Conservation (phyloP, 2,329 filamentous ascomycete species). For the Blastomyces gilchristii region DNA sequence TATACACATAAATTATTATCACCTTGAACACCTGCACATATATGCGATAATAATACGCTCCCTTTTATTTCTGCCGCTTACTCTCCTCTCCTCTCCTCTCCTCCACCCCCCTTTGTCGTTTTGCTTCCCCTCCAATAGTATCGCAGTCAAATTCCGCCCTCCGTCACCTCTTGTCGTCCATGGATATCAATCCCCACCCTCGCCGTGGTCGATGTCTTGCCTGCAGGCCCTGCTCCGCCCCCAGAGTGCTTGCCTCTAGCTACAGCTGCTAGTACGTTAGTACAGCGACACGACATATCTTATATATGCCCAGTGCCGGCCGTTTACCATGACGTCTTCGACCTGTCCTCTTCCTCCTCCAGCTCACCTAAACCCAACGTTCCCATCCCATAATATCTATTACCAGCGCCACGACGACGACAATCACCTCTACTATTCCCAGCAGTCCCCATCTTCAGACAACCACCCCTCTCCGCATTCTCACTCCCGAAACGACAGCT, state of each 20-base stretch:
- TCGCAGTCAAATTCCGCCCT: background rate
- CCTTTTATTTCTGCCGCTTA: too few relatives aligned
- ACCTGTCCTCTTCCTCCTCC: constrained; percentile 6
- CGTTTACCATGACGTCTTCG: background rate
- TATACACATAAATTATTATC: background rate
- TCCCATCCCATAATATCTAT: constrained; percentile 5
- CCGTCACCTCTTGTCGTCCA: background rate
- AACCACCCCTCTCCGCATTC: background rate
- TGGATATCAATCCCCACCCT: background rate
- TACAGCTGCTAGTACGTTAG: background rate
- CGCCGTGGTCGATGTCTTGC: background rate
- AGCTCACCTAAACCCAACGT: too few relatives aligned
- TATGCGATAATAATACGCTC: background rate
- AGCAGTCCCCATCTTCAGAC: background rate
- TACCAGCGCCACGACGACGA: constrained; percentile 17
- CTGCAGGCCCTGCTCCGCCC: too few relatives aligned
- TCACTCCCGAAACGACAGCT: background rate
- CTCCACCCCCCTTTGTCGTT: too few relatives aligned
- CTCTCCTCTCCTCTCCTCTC: too few relatives aligned
- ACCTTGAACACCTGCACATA: background rate
- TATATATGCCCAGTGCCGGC: too few relatives aligned
- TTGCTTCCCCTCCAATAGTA: background rate
- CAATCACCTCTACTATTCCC: constrained; percentile 11
- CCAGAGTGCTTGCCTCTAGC: background rate
- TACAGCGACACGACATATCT: too few relatives aligned